Conservation (phyloP, 495 filamentous ascomycete species). For the Cryomyces antarcticus region DNA sequence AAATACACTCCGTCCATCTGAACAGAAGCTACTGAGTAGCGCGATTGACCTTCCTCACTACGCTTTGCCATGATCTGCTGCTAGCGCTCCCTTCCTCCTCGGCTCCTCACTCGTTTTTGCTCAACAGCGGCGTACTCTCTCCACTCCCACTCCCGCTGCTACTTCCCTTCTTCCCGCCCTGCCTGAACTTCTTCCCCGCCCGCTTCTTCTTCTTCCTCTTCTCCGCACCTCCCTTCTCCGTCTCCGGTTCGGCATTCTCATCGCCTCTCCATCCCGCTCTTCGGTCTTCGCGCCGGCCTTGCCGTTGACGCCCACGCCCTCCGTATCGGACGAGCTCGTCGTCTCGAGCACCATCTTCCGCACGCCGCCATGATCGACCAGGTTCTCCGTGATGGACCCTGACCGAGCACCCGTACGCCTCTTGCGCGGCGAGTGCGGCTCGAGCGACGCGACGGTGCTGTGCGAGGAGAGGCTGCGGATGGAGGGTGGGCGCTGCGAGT, state of each 20-base stretch:
- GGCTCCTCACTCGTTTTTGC: too few species aligned
- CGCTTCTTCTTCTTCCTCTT: constrained; percentile 10
- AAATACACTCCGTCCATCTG: too few species aligned
- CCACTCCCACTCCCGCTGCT: not conserved
- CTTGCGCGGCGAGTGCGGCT: not conserved
- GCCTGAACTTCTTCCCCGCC: constrained; percentile 8
- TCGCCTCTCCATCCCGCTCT: not conserved
- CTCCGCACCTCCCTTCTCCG: not conserved
- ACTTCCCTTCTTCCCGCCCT: not conserved
- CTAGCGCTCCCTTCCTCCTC: too few species aligned
- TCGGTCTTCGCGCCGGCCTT: constrained; percentile 2
- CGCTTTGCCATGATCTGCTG: too few species aligned
- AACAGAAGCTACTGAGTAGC: too few species aligned
- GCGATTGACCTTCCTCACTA: too few species aligned
- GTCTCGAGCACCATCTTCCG: constrained; percentile 72
- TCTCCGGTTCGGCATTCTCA: not conserved
- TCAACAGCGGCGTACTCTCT: constrained; percentile 1
- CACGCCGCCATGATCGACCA: constrained; percentile 61
- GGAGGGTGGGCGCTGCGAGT: constrained; percentile 7
- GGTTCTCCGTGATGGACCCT: constrained; percentile 77
- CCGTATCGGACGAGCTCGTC: constrained; percentile 28
- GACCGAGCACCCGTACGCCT: constrained; percentile 42
- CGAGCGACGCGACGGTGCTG: not conserved
- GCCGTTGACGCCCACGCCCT: constrained; percentile 3
- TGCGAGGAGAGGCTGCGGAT: constrained; percentile 1